Conservation (phyloP, 257 asterid species). For the Orobanche coerulescens region DNA sequence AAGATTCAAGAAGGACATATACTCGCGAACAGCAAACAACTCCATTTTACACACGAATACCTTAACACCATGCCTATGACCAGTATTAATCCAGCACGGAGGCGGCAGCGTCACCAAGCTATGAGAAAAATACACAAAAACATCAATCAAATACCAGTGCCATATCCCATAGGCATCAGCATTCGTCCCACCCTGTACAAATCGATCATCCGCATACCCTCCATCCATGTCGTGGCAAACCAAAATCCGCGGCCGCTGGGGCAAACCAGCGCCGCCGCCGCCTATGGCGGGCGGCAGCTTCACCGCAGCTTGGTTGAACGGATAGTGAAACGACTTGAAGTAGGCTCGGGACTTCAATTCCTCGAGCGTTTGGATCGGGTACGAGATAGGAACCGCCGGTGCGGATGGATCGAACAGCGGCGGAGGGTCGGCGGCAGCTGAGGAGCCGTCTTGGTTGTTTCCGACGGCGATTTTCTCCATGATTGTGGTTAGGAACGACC, state of each 20-base stretch:
- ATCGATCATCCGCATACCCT: constrained; percentile 74
- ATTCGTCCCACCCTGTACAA: constrained; percentile 76
- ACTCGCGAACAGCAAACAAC: not conserved
- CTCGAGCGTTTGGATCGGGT: constrained; percentile 73
- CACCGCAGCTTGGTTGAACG: constrained; percentile 50
- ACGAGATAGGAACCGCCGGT: constrained; percentile 67
- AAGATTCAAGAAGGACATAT: not conserved
- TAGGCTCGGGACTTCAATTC: constrained; percentile 69
- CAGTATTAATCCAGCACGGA: constrained; percentile 86
- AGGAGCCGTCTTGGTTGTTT: constrained; percentile 11
- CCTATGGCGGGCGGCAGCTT: constrained; percentile 30
- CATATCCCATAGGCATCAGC: constrained; percentile 70
- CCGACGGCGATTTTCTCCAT: constrained; percentile 22
- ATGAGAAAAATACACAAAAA: constrained; percentile 86
- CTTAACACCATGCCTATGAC: constrained; percentile 89
- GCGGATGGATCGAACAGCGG: constrained; percentile 60
- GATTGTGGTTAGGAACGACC: constrained; percentile 23
- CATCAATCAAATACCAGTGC: constrained; percentile 97
- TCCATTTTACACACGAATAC: constrained; percentile 20
- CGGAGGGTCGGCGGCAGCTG: constrained; percentile 21
- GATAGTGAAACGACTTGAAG: constrained; percentile 75
- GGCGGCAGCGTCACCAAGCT: constrained; percentile 84
- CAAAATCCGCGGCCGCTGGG: constrained; percentile 55
- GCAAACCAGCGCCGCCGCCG: constrained; percentile 24
- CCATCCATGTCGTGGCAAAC: constrained; percentile 95